phyloP scores from a whole-genome alignment of 1,284 basidiomycete genomes.

The Sporisorium sorghi region DNA sequence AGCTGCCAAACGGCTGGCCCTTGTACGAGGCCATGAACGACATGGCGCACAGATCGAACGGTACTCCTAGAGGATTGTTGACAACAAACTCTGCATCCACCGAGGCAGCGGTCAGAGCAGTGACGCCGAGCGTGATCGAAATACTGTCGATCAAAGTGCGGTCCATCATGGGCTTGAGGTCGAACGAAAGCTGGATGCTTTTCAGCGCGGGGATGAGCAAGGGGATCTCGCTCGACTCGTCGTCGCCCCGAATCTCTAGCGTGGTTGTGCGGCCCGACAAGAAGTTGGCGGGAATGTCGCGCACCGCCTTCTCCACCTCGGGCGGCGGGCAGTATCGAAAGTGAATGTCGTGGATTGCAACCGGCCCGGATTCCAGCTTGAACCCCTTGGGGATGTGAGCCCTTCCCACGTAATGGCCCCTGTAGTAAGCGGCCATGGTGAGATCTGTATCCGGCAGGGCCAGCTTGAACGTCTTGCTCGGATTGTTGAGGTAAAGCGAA shows the following conservation, averaged over 20 bases:
- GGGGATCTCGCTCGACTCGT: slow-evolving; percentile 46
- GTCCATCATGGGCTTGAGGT: slow-evolving; percentile 56
- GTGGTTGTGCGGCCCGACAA: slow-evolving; percentile 52
- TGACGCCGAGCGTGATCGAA: slow-evolving; percentile 54
- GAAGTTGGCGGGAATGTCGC: slow-evolving; percentile 56
- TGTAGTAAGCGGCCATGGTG: slow-evolving; percentile 54
- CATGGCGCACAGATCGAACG: slow-evolving; percentile 53
- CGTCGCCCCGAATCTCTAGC: slow-evolving; percentile 58
- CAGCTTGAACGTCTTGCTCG: slow-evolving; percentile 41
- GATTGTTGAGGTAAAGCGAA: slow-evolving; percentile 59
- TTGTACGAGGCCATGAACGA: slow-evolving; percentile 55
- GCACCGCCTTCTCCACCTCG: slow-evolving; percentile 31
- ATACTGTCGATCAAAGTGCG: slow-evolving; percentile 58
- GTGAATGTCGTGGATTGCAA: slow-evolving; percentile 48
- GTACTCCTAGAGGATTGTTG: slow-evolving; percentile 57
- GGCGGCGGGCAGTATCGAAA: slow-evolving; percentile 53
- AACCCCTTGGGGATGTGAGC: slow-evolving; percentile 46
- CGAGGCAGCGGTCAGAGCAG: slow-evolving; percentile 51
- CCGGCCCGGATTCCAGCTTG: slow-evolving; percentile 43
- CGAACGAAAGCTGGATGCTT: slow-evolving; percentile 48
- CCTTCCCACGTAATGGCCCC: slow-evolving; percentile 48
- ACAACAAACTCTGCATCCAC: slow-evolving; percentile 56
- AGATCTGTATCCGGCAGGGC: slow-evolving; percentile 49
- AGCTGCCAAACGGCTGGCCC: slow-evolving; percentile 55
- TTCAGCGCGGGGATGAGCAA: slow-evolving; percentile 49